A percentile compares a stretch with the other conserved stretches of the same genome.
Conservation (phyloP, 805 yeast genomes). For the Vanderwaltozyma verrucispora region DNA sequence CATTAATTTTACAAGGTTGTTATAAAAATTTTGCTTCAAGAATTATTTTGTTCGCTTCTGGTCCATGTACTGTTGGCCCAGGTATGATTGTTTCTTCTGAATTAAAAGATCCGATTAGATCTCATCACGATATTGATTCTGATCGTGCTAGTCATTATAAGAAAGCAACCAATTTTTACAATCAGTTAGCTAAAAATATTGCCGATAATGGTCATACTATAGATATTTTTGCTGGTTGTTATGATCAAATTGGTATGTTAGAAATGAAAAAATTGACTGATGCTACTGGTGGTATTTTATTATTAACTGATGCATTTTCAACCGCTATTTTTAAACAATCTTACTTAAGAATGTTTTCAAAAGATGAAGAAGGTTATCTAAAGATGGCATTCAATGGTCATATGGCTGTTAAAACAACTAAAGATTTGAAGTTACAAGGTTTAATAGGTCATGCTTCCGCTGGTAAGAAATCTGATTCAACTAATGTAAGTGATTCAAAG, state of each 20-base stretch:
- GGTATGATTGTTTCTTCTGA: conserved; percentile 89
- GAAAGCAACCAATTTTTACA: conserved; percentile 77
- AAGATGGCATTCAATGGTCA: conserved; percentile 86
- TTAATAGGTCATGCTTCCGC: conserved; percentile 89
- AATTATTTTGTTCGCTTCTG: conserved; percentile 82
- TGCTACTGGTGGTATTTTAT: conserved; percentile 81
- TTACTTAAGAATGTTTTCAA: conserved; percentile 73
- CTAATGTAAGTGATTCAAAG: conserved; percentile 82
- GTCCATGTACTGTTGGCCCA: conserved; percentile 91
- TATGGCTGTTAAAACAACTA: conserved; percentile 77
- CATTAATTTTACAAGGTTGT: conserved; percentile 69
- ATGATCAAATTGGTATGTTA: conserved; percentile 89
- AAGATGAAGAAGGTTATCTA: conserved; percentile 79
- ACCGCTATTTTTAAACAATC: conserved; percentile 92
- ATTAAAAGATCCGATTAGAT: conserved; percentile 91
- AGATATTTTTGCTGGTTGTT: conserved; percentile 90
- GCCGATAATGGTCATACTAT: conserved; percentile 68
- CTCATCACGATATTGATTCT: conserved; percentile 92
- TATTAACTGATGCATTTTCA: conserved; percentile 86
- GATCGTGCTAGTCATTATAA: conserved; percentile 81
- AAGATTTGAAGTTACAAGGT: conserved; percentile 83
- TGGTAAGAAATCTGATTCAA: conserved; percentile 42
- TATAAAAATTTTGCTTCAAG: conserved; percentile 83
- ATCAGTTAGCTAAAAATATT: conserved; percentile 59
- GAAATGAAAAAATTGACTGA: conserved; percentile 86